Evolutionary conservation across 768 basidiomycete genomes (phyloP).

Genomic region (Suillus fuscotomentosus): DNA sequence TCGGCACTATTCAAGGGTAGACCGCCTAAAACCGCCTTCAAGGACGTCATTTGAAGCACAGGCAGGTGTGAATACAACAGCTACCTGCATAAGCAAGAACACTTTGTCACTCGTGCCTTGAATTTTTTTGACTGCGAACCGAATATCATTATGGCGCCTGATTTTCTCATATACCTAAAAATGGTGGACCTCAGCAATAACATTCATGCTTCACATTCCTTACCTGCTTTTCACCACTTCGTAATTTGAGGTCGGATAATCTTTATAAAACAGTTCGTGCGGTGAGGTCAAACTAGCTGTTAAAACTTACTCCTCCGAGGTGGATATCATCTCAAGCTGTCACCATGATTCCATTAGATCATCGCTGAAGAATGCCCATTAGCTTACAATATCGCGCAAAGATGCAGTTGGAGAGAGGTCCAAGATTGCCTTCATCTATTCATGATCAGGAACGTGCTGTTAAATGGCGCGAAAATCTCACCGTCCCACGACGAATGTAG

Average conservation of each 20-base stretch:
- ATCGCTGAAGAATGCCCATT: neutral
- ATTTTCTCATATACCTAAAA: conserved; percentile 62
- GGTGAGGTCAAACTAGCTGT: neutral
- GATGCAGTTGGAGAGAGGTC: conserved; percentile 52
- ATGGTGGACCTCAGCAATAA: neutral
- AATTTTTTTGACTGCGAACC: conserved; percentile 70
- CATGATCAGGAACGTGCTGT: conserved; percentile 4
- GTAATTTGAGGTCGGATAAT: conserved; percentile 64
- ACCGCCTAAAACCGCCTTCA: conserved; percentile 68
- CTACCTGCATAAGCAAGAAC: conserved; percentile 76
- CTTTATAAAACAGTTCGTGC: conserved; percentile 34
- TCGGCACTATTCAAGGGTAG: conserved; percentile 68
- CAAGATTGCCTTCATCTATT: conserved; percentile 70
- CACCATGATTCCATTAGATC: conserved; percentile 3
- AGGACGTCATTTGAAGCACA: conserved; percentile 9
- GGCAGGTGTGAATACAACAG: neutral
- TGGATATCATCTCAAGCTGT: conserved; percentile 64
- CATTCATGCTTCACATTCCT: neutral
- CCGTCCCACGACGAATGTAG: conserved; percentile 72
- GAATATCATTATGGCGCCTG: conserved; percentile 71
- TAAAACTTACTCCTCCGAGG: conserved; percentile 61
- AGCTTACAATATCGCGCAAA: conserved; percentile 65
- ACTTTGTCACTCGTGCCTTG: conserved; percentile 76
- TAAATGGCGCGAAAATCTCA: conserved; percentile 25
- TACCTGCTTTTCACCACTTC: conserved; percentile 76